Conservation (phyloP, 345 rosid species). For the Euphorbia pulcherrima region DNA sequence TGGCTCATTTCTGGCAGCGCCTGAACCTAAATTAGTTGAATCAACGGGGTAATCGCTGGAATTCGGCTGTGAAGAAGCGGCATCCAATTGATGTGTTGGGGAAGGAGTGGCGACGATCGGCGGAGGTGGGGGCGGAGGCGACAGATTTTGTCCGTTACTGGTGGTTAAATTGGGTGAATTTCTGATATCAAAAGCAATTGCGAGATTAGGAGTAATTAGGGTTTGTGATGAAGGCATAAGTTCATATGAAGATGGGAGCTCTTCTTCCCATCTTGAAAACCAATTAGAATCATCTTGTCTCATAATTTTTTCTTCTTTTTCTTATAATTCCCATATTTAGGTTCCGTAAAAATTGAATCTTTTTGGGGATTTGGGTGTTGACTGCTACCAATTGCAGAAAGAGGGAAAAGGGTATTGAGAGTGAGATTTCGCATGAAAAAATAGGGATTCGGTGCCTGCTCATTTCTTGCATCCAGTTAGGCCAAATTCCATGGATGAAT, state of each 20-base stretch:
- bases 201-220: slow-evolving; percentile 91
- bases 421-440: background rate
- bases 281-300: slow-evolving; percentile 77
- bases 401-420: background rate
- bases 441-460: slow-evolving; percentile 39
- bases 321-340: background rate
- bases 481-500: slow-evolving; percentile 53
- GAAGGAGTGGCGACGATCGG: slow-evolving; percentile 33
- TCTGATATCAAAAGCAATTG: slow-evolving; percentile 78
- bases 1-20: slow-evolving; percentile 27
- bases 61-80: slow-evolving; percentile 46
- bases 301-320: slow-evolving; percentile 41
- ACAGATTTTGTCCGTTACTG: slow-evolving; percentile 28
- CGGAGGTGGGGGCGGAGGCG: slow-evolving; percentile 37
- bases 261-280: slow-evolving; percentile 88
- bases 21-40: slow-evolving; percentile 26
- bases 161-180: slow-evolving; percentile 22
- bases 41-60: slow-evolving; percentile 26
- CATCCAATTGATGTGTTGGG: slow-evolving; percentile 8
- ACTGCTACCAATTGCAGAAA: background rate
- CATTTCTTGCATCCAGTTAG: slow-evolving; percentile 77
- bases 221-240: slow-evolving; percentile 85
- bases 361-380: slow-evolving; percentile 8
- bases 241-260: slow-evolving; percentile 80
- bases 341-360: background rate